These are phyloP conservation scores for Boletus rubroflammeus DNA, from an alignment of 768 basidiomycete genomes.

Conservation along the genomic window DNA sequence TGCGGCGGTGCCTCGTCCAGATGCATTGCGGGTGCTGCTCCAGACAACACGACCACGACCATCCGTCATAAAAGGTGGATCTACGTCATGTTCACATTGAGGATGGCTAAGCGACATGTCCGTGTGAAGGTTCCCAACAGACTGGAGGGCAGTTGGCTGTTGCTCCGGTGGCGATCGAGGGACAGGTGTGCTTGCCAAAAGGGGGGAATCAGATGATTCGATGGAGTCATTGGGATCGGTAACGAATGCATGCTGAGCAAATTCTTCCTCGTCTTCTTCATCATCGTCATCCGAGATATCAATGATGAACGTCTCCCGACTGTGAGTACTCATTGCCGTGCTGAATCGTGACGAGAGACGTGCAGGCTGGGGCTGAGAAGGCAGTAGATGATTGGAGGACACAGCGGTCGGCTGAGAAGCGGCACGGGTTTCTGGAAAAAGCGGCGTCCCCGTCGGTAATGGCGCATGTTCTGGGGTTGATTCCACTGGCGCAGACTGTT, in stretches of 20 bases:
- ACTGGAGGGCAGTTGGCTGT: background rate
- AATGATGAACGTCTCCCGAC: constrained; percentile 28
- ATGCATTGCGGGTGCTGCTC: constrained; percentile 29
- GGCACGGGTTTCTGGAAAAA: constrained; percentile 8
- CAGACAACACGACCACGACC: constrained; percentile 59
- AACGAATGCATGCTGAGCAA: background rate
- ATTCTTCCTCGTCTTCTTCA: constrained; percentile 17
- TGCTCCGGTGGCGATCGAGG: constrained; percentile 1
- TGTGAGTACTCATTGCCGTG: constrained; percentile 20
- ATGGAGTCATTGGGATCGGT: background rate
- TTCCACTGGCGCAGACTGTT: constrained; percentile 3
- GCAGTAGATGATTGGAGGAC: background rate
- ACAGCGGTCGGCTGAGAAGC: background rate
- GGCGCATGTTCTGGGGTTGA: background rate
- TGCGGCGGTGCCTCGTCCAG: constrained; percentile 13
- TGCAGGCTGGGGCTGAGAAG: constrained; percentile 2
- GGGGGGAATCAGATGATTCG: background rate
- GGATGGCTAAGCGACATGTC: constrained; percentile 9
- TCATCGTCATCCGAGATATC: constrained; percentile 33
- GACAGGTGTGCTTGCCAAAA: background rate
- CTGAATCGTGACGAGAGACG: constrained; percentile 26
- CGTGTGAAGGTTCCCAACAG: background rate
- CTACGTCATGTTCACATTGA: constrained; percentile 32
- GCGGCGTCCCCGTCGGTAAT: background rate
- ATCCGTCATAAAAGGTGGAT: constrained; percentile 60